Base-by-base conservation (phyloP, 768 basidiomycete genomes). In the Termitomyces titanicus region DNA sequence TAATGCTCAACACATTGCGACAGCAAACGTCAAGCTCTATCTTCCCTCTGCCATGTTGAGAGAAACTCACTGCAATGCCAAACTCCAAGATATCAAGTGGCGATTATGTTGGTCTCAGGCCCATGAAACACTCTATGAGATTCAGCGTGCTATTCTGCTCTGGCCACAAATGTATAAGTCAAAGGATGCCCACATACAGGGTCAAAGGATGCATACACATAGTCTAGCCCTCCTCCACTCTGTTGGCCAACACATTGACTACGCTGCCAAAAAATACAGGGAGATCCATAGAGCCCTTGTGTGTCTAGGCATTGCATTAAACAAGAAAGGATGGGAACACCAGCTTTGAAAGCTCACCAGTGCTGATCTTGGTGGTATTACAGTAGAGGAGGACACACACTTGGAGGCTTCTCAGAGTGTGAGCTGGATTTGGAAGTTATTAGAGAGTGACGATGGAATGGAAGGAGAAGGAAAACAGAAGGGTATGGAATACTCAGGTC, bases 151-250 rank as follows among this genome's bases (percentile, higher is more conserved):
- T n/a, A n/a, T n/a, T n/a, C n/a, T n/a, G n/a, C n/a, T n/a, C n/a
- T n/a, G n/a, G n/a, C n/a, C n/a, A n/a, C n/a, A n/a, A n/a, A n/a
- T 74, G 39, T 68, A 54, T 39, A 64, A 68, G 31, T 68, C 65
- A 15, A 74, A 75, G 51, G 51, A 68, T 18, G 47, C 50, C n/a
- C 60, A 56, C 48, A 59, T 58, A 7, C 62, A 64, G 12, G 70
- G 71, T 0, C 68, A 71, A 40, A 51, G 56, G 7, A 56, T 57
- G 56, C 60, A 64, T 22, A 70, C 64, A 9, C 64, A 62, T 0
- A 66, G 63, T 35, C 52, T 61, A 6, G 58, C 48, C 0, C 37
- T 65, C 11, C 57, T 72, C 2, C 18, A 29, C n/a, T n/a, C 33
- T 5, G 45, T 47, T 18, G 11, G 10, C 15, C 11, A 22, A 15